phyloP scores from a whole-genome alignment of 176 grass and related monocot genomes.

The Triticum turgidum region DNA sequence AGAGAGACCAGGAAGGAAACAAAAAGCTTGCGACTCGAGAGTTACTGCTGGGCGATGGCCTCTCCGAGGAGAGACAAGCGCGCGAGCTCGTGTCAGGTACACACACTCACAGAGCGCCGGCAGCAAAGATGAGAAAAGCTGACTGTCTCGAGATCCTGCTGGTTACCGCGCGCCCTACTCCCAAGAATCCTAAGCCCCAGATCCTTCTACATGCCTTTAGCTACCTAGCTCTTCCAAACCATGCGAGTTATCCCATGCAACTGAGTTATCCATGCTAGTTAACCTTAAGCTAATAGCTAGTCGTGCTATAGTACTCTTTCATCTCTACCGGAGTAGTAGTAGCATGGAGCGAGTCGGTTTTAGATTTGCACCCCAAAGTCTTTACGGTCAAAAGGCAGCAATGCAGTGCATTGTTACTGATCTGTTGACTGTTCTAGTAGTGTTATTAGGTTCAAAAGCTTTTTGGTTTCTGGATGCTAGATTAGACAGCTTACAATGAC shows the following conservation, averaged over 20 bases:
- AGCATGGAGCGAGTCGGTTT: not conserved
- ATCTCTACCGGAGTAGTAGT: not conserved
- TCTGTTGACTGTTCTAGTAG: not conserved
- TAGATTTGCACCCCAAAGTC: not conserved
- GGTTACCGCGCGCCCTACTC: not conserved
- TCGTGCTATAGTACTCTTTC: not conserved
- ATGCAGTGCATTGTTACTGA: not conserved
- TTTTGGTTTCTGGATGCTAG: not conserved
- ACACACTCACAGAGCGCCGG: slow-evolving; percentile 14
- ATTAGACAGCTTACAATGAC: not conserved
- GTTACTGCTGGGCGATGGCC: slow-evolving; percentile 44
- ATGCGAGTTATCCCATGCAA: slow-evolving; percentile 22
- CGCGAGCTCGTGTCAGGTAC: slow-evolving; percentile 51
- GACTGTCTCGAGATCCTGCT: slow-evolving; percentile 44
- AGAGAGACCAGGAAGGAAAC: slow-evolving; percentile 62
- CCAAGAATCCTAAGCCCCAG: not conserved
- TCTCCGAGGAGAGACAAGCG: slow-evolving; percentile 66
- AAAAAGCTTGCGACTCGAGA: slow-evolving; percentile 64
- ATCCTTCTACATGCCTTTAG: slow-evolving; percentile 14
- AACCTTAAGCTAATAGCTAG: not conserved
- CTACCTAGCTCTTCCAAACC: not conserved
- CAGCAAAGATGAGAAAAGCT: slow-evolving; percentile 32
- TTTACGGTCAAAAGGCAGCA: not conserved
- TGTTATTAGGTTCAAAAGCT: not conserved
- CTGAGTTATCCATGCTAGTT: not conserved